phyloP scores from a whole-genome alignment of 495 filamentous ascomycete genomes.

The Penicillium psychrofluorescens region DNA sequence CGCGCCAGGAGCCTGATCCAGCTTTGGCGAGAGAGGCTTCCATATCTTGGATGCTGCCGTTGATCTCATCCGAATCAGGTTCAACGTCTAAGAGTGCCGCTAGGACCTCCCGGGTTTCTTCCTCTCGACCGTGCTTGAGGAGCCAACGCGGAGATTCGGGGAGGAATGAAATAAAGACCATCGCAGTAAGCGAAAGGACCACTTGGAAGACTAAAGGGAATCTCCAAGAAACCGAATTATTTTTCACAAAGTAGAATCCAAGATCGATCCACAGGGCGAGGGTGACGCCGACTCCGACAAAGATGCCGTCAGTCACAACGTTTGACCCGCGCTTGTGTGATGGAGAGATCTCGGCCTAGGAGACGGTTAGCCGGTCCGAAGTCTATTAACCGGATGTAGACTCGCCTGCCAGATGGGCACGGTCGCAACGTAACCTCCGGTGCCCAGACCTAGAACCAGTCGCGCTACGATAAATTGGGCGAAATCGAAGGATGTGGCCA shows the following conservation, averaged over 20 bases:
- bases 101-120: slow-evolving; percentile 49
- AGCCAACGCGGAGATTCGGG: slow-evolving; percentile 58
- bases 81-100: slow-evolving; percentile 22
- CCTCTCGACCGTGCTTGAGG: slow-evolving; percentile 41
- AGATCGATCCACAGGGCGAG: slow-evolving; percentile 63
- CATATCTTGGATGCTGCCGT: slow-evolving; percentile 25
- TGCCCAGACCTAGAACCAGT: slow-evolving; percentile 50
- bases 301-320: slow-evolving; percentile 57
- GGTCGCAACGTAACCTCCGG: slow-evolving; percentile 56
- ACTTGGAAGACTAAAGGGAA: slow-evolving; percentile 63
- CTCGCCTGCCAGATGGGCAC: slow-evolving; percentile 53
- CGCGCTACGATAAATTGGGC: slow-evolving; percentile 39
- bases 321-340: slow-evolving; percentile 55
- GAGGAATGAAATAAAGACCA: slow-evolving; percentile 40
- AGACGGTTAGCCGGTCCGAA: no score
- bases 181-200: slow-evolving; percentile 44
- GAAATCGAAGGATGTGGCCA: slow-evolving; percentile 30
- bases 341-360: slow-evolving; percentile 44
- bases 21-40: slow-evolving; percentile 31
- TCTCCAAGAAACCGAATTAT: slow-evolving; percentile 49
- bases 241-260: slow-evolving; percentile 43
- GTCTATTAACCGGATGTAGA: no score
- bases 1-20: slow-evolving; percentile 19
- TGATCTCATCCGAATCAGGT: slow-evolving; percentile 18
- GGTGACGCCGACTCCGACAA: slow-evolving; percentile 60